Evolutionary conservation across 805 yeast species (phyloP).

Genomic region (Candida cerambycidarum): DNA sequence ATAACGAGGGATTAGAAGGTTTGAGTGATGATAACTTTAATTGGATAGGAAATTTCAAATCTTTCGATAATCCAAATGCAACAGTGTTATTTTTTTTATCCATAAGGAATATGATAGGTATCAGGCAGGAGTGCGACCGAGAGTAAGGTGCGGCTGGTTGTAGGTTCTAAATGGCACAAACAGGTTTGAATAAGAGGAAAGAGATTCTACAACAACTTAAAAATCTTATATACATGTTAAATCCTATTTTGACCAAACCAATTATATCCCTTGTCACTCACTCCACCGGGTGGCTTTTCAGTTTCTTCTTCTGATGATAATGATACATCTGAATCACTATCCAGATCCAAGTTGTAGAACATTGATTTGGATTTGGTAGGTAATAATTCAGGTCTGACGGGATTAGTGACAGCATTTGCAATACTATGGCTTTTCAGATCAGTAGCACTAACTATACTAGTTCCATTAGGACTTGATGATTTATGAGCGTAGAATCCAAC

Average conservation of each 20-base stretch:
- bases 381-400: constrained; percentile 4
- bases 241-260: constrained; percentile 13
- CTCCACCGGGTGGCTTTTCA: constrained; percentile 32
- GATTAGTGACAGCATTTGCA: neutral
- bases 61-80: constrained; percentile 42
- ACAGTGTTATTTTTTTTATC: constrained; percentile 19
- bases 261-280: constrained; percentile 5
- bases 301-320: constrained; percentile 18
- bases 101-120: no score
- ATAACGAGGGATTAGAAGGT: constrained; percentile 13
- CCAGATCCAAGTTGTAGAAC: constrained; percentile 30
- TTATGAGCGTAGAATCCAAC: constrained; percentile 11
- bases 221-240: constrained; percentile 3
- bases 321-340: constrained; percentile 15
- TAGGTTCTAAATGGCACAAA: no score
- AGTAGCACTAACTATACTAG: no score
- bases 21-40: constrained; percentile 35
- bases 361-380: constrained; percentile 18
- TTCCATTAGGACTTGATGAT: neutral
- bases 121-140: neutral
- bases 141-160: no score
- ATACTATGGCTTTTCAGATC: constrained; percentile 2
- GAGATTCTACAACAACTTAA: neutral
- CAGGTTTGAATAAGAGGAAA: neutral
- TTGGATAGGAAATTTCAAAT: constrained; percentile 31